phyloP scores from a whole-genome alignment of 2,329 filamentous ascomycete genomes.

The Fusarium pseudonygamai region DNA sequence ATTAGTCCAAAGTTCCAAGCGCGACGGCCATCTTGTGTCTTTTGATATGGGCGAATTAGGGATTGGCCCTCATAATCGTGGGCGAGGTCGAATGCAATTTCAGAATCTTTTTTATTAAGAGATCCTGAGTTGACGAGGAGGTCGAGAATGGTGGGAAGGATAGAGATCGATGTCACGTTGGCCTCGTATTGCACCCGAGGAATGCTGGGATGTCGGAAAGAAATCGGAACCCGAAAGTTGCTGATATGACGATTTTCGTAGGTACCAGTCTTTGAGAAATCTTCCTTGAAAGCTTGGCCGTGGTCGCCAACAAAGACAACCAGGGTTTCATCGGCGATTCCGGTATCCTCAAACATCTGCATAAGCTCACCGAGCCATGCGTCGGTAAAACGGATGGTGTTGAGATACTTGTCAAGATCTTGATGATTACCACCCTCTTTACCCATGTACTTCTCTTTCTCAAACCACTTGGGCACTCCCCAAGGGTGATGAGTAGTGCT shows the following conservation, averaged over 20 bases:
- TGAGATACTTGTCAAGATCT: slow-evolving; percentile 47
- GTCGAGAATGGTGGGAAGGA: slow-evolving; percentile 48
- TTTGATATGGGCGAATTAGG: slow-evolving; percentile 42
- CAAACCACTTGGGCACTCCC: slow-evolving; percentile 39
- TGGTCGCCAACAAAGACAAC: slow-evolving; percentile 48
- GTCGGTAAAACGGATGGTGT: slow-evolving; percentile 46
- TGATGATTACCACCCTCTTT: slow-evolving; percentile 32
- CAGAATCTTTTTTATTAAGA: slow-evolving; percentile 35
- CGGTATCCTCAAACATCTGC: slow-evolving; percentile 45
- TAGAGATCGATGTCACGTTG: slow-evolving; percentile 44
- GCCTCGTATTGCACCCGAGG: slow-evolving; percentile 44
- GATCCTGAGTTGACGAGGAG: slow-evolving; percentile 46
- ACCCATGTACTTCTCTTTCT: slow-evolving; percentile 39
- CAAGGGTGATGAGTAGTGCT: slow-evolving; percentile 49
- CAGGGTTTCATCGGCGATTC: slow-evolving; percentile 47
- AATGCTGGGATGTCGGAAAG: slow-evolving; percentile 46
- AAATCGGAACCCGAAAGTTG: slow-evolving; percentile 46
- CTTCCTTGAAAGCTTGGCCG: slow-evolving; percentile 47
- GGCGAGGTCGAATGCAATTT: slow-evolving; percentile 41
- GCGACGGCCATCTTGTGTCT: slow-evolving; percentile 35
- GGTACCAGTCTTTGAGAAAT: slow-evolving; percentile 44
- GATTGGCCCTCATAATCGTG: slow-evolving; percentile 48
- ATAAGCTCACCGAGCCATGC: slow-evolving; percentile 46
- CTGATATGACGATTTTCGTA: slow-evolving; percentile 47
- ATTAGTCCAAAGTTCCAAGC: slow-evolving; percentile 49